Conservation (phyloP, 345 rosid species). For the Melaleuca alternifolia region DNA sequence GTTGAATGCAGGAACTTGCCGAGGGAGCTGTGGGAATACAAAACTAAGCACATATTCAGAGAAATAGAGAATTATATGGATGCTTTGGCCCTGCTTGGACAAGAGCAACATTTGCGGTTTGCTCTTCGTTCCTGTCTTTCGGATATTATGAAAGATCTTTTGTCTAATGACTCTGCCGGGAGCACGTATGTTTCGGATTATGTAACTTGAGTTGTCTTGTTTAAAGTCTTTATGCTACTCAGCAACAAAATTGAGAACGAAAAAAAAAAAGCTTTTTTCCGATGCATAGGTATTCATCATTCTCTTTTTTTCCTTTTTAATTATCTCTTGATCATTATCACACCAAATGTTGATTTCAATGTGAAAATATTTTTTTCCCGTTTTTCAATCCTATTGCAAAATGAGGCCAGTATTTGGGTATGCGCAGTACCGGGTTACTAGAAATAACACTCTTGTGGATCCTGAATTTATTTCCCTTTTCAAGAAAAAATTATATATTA, state of each 20-base stretch:
- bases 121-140: neutral
- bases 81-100: neutral
- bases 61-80: neutral
- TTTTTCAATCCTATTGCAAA: too few relatives aligned
- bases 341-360: too few relatives aligned
- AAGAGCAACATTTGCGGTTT: neutral
- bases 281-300: neutral
- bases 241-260: too few relatives aligned
- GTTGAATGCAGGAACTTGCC: too few relatives aligned
- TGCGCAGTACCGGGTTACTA: too few relatives aligned
- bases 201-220: neutral
- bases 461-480: too few relatives aligned
- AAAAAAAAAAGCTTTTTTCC: too few relatives aligned
- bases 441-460: too few relatives aligned
- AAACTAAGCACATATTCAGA: too few relatives aligned
- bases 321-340: neutral
- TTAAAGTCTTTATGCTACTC: neutral
- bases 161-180: neutral
- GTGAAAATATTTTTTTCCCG: too few relatives aligned
- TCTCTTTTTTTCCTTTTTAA: neutral
- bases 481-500: too few relatives aligned
- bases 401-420: too few relatives aligned
- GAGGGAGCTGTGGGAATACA: neutral
- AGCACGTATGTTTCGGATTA: neutral
- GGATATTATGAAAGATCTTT: neutral